Base-by-base conservation (phyloP, 176 grass and related monocot species). In the Chloris gayana region DNA sequence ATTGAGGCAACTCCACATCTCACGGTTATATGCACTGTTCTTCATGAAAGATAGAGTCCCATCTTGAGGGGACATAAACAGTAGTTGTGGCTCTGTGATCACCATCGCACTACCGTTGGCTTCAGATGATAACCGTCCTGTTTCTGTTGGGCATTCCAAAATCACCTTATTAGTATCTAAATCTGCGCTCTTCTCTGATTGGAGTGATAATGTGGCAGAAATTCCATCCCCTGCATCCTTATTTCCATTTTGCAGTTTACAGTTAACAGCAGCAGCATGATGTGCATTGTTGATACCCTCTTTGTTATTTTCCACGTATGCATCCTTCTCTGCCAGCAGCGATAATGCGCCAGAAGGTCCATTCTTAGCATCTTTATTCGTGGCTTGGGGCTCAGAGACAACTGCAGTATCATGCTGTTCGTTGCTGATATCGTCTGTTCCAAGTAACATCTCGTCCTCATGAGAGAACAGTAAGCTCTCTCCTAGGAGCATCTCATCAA, bases 11-110 rank as follows among this genome's bases (percentile, higher is more conserved):
- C 72, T 81, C 72, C 7, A 76, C 46, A 81, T 72, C n/a, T 81
- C 87, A 57, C 66, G 69, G 59, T 21, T 64, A 45, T 41, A 65
- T 19, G 53, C 69, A 58, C 45, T 56, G 64, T 81, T 87, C 30
- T 74, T 81, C 82, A 74, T 49, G 65, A 86, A 90, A 78, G 80
- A 86, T 59, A 92, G 69, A 74, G 79, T 86, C 82, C 90, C 83
- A 9, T 87, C 85, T 51, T 78, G 57, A 7, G 92, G 95, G 51
- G 86, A 90, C 64, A 94, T 69, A 76, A 88, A 85, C 18, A 92
- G 67, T 14, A 82, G 61, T 74, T 82, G 87, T n/a, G 87, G 91
- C 53, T 92, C 87, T 8, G 85, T 21, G 17, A 77, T 59, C 69
- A 9, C 31, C 77, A 64, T 57, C 1, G 32, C 9, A 2, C 34